Evolutionary conservation across 495 filamentous ascomycete genomes (phyloP), one percentile per base, ranked within the genome.

Genomic region (Paragyromitra xinjiangensis): DNA sequence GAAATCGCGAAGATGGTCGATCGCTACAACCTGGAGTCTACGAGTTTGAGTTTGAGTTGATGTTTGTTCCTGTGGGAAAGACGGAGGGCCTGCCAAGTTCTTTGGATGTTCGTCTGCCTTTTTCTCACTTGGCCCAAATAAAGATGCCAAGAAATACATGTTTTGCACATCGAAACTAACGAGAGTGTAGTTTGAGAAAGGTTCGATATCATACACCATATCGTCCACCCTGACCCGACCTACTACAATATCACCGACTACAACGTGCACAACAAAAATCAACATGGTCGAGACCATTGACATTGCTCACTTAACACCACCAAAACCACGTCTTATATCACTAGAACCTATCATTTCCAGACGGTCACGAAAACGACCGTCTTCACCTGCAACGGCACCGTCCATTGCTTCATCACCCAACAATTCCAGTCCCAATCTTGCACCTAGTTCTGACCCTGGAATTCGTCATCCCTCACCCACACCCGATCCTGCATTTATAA

Each of bases 1-100:
- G 94, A 26, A 62, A 53, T 24, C 53, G 67, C 11, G 56, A 62
- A 16, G 94, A 98, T 70, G 94, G 95, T 4, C 89, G 92, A 78
- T 44, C 68, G 19, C 86, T 98, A 37, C 92, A 93, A 68, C 88
- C 92, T 64, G 93, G 94, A 12, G 87, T 92, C 63, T 99, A 97
- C 82, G 92, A 95, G 80, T 99, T 99, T 83, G 90, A 92, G 59
- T 99, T 98, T 73, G 93, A 97, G 82, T 88, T 97, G 81, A 86
- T 91, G 42, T 89, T 97, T 81, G 86, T 91, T 37, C 88, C 89
- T 63, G 94, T 96, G 11, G 85, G 88, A n/a, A 90, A 91, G 78
- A 59, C 64, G 55, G 76, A 56, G 29, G 67, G 90, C 8, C 86
- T 98, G 59, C 95, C 95, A 19, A 97, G 92, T 84, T 97, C 94